These are phyloP conservation scores for Amphichorda felina DNA, from an alignment of 2,329 filamentous ascomycete species.

Conservation along the genomic window DNA sequence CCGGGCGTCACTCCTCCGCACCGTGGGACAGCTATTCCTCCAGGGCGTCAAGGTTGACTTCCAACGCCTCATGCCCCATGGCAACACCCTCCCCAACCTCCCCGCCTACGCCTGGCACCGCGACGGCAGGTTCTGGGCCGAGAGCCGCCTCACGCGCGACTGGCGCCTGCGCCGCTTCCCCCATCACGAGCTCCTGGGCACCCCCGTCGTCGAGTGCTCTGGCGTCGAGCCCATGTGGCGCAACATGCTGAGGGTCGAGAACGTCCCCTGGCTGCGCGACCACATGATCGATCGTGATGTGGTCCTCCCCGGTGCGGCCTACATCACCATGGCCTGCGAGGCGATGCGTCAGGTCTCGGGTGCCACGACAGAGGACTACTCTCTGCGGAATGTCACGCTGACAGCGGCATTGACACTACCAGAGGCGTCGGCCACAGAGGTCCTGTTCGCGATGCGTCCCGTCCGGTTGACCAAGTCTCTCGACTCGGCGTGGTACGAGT, in stretches of 20 bases:
- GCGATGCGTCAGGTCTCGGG: slow-evolving; percentile 3
- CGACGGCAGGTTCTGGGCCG: background rate
- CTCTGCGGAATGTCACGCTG: too few relatives aligned
- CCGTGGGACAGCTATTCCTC: background rate
- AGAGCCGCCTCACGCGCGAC: slow-evolving; percentile 5
- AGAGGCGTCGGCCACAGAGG: too few relatives aligned
- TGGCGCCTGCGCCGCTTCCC: slow-evolving; percentile 27
- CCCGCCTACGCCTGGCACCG: slow-evolving; percentile 20
- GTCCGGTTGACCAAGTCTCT: too few relatives aligned
- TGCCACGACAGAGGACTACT: too few relatives aligned
- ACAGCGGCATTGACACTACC: too few relatives aligned
- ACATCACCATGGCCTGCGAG: slow-evolving; percentile 15
- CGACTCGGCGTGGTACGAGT: too few relatives aligned
- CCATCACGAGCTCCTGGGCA: slow-evolving; percentile 31
- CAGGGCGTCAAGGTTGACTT: slow-evolving; percentile 1
- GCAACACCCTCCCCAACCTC: slow-evolving; percentile 18
- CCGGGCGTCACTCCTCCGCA: background rate
- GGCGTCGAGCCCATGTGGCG: slow-evolving; percentile 3
- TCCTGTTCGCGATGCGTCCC: too few relatives aligned
- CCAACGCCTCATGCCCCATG: background rate
- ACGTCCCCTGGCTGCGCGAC: slow-evolving; percentile 25
- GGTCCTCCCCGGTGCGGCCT: slow-evolving; percentile 24
- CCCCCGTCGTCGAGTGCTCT: slow-evolving; percentile 18
- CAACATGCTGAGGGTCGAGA: slow-evolving; percentile 1
- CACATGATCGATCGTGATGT: slow-evolving; percentile 24